Base-by-base conservation (phyloP, 495 filamentous ascomycete genomes). In the Penicillium crystallinum region DNA sequence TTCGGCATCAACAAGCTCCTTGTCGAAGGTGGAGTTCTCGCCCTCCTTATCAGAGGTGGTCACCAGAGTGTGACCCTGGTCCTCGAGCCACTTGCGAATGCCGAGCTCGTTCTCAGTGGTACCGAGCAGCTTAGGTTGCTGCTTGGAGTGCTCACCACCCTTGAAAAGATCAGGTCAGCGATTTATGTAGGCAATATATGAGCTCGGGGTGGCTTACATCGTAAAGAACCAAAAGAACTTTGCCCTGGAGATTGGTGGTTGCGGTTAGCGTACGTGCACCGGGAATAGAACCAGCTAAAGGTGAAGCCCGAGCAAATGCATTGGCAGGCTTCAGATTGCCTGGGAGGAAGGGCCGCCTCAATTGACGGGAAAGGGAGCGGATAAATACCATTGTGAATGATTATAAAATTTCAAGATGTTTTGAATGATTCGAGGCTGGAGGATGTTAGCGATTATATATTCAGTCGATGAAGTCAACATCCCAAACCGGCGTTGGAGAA, bases 51-150 rank as follows among this genome's bases (percentile, higher is more conserved):
- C 90, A 52, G 91, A 95, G 49, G 93, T 98, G 59, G 92, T 98
- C 52, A 98, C 85, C 45, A 98, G 81, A 25, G 88, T 92, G 81
- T 98, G 93, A 64, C 93, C 93, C 68, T 91, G 81, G 43, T 89
- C 88, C 76, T 97, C 93, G 56, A 98, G 80, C 93, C 93, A 98
- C 74, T 93, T 89, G 56, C 93, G 82, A 65, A 98, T 71, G 46
- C 93, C 93, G 49, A 98, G 88, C 80, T 98, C 93, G 72, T 97
- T 97, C 79, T 98, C 91, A 46, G 88, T 96, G 37, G 92, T 95
- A 62, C 93, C 93, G 51, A 98, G 85, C 49, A 98, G 81, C 56
- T 79, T 79, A 46, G 91, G 91, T 61, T 92, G 88, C 66, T 96
- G 72, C 55, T 77, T 69, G 64, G 86, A 83, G 73, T 88, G 85